Evolutionary conservation across 257 asterid species (phyloP).

Genomic region (Ilex aquifolium): DNA sequence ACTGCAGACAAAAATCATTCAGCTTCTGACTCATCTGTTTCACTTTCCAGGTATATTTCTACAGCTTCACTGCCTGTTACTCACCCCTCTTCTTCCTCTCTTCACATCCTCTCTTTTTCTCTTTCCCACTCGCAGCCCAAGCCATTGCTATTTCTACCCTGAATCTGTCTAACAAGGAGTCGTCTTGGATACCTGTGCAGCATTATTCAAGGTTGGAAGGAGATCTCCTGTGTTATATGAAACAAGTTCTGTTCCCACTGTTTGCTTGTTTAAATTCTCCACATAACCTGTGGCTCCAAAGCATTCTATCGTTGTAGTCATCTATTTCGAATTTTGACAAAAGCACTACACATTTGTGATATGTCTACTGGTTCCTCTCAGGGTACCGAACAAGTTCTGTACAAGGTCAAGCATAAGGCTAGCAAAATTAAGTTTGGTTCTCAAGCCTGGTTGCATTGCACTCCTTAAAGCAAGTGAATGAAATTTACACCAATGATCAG

Average conservation of each 20-base stretch:
- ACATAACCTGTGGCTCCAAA: constrained; percentile 50
- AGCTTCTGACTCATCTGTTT: constrained; percentile 30
- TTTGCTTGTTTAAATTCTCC: constrained; percentile 90
- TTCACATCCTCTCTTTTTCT: constrained; percentile 25
- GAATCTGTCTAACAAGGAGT: constrained; percentile 29
- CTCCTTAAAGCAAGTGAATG: no score
- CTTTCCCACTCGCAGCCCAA: constrained; percentile 53
- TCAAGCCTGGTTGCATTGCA: no score
- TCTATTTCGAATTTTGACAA: no score
- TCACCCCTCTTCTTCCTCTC: constrained; percentile 32
- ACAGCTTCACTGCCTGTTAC: constrained; percentile 19
- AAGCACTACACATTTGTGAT: no score
- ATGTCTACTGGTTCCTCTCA: no score
- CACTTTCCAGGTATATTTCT: constrained; percentile 41
- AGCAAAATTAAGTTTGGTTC: no score
- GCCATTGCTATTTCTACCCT: constrained; percentile 80
- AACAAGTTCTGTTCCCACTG: constrained; percentile 58
- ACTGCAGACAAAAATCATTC: constrained; percentile 20
- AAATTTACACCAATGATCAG: no score
- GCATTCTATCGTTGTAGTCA: no score
- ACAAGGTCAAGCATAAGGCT: no score
- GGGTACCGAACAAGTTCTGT: no score
- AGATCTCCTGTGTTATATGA: constrained; percentile 78
- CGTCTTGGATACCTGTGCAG: constrained; percentile 69
- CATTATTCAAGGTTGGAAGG: constrained; percentile 91